Conservation (phyloP, 2,329 filamentous ascomycete species). For the Drechslerella stenobrocha region DNA sequence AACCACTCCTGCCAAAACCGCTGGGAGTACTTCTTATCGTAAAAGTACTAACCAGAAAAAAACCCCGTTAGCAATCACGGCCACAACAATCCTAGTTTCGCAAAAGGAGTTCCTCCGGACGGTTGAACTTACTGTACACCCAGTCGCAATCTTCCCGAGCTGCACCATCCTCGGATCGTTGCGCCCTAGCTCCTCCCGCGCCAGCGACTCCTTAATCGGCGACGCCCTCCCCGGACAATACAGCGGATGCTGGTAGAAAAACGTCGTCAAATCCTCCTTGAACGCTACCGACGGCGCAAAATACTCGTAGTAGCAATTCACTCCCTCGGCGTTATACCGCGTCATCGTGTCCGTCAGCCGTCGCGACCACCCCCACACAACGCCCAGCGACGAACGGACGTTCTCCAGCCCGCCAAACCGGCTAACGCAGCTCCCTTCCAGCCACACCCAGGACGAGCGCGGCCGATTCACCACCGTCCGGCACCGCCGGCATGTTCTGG, state of each 20-base stretch:
- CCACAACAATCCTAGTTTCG: not conserved
- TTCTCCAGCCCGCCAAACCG: conserved; percentile 20
- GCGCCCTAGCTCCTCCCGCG: conserved; percentile 15
- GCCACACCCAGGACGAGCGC: conserved; percentile 5
- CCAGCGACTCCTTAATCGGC: conserved; percentile 14
- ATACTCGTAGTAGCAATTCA: conserved; percentile 42
- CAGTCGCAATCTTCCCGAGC: conserved; percentile 11
- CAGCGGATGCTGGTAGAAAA: conserved; percentile 43
- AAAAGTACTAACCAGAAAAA: conserved; percentile 25
- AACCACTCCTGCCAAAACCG: conserved; percentile 34
- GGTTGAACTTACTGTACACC: conserved; percentile 28
- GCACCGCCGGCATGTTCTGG: conserved; percentile 19
- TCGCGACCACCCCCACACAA: conserved; percentile 40
- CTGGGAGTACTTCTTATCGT: conserved; percentile 25
- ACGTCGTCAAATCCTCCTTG: conserved; percentile 24
- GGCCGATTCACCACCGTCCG: conserved; percentile 8
- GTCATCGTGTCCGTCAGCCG: conserved; percentile 30
- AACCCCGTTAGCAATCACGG: too few species aligned
- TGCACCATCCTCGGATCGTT: conserved; percentile 38
- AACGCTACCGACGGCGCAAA: conserved; percentile 32
- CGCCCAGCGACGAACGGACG: conserved; percentile 13
- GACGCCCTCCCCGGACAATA: conserved; percentile 17
- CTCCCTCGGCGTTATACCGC: conserved; percentile 10
- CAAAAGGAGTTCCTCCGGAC: not conserved
- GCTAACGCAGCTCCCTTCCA: conserved; percentile 6